Conservation (phyloP, 257 asterid species). For the Petrea volubilis region DNA sequence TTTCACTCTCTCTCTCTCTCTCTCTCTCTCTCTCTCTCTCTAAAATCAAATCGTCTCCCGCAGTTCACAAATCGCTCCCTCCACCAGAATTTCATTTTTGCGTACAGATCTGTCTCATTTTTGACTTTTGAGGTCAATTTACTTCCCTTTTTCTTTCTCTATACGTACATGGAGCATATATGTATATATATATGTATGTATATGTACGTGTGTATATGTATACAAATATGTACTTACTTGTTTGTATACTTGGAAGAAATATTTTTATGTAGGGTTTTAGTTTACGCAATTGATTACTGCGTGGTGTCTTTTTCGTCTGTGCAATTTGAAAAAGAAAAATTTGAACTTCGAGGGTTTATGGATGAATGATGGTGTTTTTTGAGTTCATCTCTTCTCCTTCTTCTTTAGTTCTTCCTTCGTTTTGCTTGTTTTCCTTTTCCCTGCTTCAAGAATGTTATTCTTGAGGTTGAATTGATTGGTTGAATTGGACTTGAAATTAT, state of each 20-base stretch:
- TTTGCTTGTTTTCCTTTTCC: not conserved
- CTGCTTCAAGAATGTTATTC: not conserved
- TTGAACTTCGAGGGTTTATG: conserved; percentile 2
- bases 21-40: conserved; percentile 6
- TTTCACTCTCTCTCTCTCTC: too few species aligned
- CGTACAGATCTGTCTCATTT: conserved; percentile 28
- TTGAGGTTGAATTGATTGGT: not conserved
- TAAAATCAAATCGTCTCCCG: not conserved
- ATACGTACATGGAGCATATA: not conserved
- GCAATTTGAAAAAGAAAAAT: not conserved
- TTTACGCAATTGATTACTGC: not conserved
- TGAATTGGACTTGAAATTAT: not conserved
- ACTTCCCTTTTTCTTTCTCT: not conserved
- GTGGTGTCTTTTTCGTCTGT: not conserved
- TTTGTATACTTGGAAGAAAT: conserved; percentile 7
- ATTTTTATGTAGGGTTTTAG: conserved; percentile 25
- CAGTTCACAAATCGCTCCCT: conserved; percentile 15
- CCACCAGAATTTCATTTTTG: conserved; percentile 1
- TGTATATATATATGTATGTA: not conserved
- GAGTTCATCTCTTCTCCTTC: not conserved
- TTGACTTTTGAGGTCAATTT: conserved; percentile 22
- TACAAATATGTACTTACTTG: not conserved
- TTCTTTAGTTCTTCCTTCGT: too few species aligned
- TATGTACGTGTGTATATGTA: not conserved
- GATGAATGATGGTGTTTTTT: not conserved